Evolutionary conservation across 495 filamentous ascomycete genomes (phyloP).

Genomic region (Apodospora peruviana): DNA sequence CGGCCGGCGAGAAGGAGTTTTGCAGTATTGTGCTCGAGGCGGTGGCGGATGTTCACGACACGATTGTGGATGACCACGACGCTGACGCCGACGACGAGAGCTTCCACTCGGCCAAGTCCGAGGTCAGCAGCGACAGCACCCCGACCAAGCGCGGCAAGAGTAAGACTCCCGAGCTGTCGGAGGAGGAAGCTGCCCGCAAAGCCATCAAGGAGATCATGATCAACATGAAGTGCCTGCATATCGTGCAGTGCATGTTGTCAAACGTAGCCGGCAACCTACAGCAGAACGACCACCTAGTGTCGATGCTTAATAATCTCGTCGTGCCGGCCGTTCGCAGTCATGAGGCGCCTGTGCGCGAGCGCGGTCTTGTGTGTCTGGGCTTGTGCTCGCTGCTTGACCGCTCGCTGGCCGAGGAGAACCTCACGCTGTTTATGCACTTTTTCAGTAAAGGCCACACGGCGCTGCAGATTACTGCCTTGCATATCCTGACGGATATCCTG

Average conservation of each 20-base stretch:
- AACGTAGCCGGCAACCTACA: slow-evolving; percentile 82
- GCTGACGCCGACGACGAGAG: slow-evolving; percentile 72
- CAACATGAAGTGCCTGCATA: slow-evolving; percentile 97
- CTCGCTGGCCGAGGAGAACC: slow-evolving; percentile 86
- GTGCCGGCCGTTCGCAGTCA: slow-evolving; percentile 91
- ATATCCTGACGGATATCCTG: slow-evolving; percentile 92
- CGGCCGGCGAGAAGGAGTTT: slow-evolving; percentile 84
- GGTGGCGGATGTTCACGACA: slow-evolving; percentile 92
- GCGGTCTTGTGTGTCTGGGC: slow-evolving; percentile 82
- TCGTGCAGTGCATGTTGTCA: slow-evolving; percentile 94
- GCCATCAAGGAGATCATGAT: slow-evolving; percentile 85
- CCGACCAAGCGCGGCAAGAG: slow-evolving; percentile 45
- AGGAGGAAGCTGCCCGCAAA: slow-evolving; percentile 74
- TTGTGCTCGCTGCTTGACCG: slow-evolving; percentile 88
- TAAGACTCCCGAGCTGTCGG: slow-evolving; percentile 50
- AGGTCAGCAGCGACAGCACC: slow-evolving; percentile 62
- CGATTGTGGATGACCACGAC: slow-evolving; percentile 58
- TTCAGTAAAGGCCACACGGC: slow-evolving; percentile 87
- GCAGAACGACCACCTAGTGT: slow-evolving; percentile 78
- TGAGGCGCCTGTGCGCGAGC: slow-evolving; percentile 87
- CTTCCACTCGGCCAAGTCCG: slow-evolving; percentile 85
- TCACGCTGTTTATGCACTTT: slow-evolving; percentile 91
- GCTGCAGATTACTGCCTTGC: slow-evolving; percentile 80
- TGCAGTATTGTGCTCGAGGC: slow-evolving; percentile 88
- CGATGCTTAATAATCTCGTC: slow-evolving; percentile 94